Conservation (phyloP, 164 flowering plant genomes). For the Tinospora cordifolia region DNA sequence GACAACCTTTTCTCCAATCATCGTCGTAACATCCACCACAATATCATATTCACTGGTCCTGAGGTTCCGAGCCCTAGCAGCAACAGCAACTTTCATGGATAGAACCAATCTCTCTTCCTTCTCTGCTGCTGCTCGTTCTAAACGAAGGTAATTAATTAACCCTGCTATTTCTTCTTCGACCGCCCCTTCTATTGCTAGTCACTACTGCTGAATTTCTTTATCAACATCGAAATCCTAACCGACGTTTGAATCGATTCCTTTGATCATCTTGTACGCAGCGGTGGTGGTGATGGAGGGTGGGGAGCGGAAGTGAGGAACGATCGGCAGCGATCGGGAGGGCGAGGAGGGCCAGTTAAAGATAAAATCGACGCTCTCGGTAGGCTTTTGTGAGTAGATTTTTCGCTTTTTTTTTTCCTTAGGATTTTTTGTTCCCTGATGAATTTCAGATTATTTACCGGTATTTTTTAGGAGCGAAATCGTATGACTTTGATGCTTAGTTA, state of each 20-base stretch:
- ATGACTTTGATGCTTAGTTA: too few species aligned
- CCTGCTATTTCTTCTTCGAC: background rate
- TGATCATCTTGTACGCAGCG: background rate
- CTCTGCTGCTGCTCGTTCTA: conserved; percentile 31
- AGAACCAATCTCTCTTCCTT: conserved; percentile 14
- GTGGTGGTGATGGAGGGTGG: conserved; percentile 18
- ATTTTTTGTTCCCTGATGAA: too few species aligned
- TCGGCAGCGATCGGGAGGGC: conserved; percentile 27
- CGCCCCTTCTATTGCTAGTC: too few species aligned
- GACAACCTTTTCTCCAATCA: too few species aligned
- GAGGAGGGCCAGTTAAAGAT: conserved; percentile 18
- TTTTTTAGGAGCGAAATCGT: too few species aligned
- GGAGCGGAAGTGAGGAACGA: conserved; percentile 24
- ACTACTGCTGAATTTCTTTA: background rate
- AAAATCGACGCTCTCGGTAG: conserved; percentile 33
- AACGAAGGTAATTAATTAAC: conserved; percentile 26
- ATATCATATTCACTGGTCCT: too few species aligned
- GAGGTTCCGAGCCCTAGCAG: background rate
- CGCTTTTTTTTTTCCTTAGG: too few species aligned
- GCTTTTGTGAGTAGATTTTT: conserved; percentile 21
- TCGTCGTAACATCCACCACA: too few species aligned
- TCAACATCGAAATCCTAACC: background rate
- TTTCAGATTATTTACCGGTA: too few species aligned
- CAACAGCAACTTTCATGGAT: background rate
- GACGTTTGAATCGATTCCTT: background rate